A percentile compares a stretch with the other conserved stretches of the same genome.
Conservation (phyloP, 2,329 filamentous ascomycete genomes). For the Fusarium sororula region DNA sequence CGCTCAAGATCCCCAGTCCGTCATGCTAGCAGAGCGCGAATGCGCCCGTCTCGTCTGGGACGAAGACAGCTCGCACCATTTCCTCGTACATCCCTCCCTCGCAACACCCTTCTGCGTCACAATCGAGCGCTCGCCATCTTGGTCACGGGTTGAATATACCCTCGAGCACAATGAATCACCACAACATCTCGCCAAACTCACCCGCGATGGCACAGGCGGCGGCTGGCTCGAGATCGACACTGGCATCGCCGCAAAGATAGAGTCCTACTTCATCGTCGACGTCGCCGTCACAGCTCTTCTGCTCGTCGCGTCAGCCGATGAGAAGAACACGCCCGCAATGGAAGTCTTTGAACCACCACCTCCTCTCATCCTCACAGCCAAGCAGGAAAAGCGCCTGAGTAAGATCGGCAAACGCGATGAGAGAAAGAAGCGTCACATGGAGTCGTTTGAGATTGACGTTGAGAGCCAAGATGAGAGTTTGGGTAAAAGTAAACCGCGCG, state of each 20-base stretch:
- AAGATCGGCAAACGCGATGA: slow-evolving; percentile 45
- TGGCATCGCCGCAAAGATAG: slow-evolving; percentile 65
- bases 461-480: slow-evolving; percentile 67
- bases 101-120: slow-evolving; percentile 71
- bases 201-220: slow-evolving; percentile 66
- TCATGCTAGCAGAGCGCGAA: slow-evolving; percentile 72
- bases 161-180: slow-evolving; percentile 72
- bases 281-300: slow-evolving; percentile 69
- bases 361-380: slow-evolving; percentile 35
- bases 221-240: slow-evolving; percentile 72
- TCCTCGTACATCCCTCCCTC: slow-evolving; percentile 70
- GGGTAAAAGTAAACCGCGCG: slow-evolving; percentile 49
- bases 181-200: slow-evolving; percentile 67
- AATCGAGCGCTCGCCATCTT: slow-evolving; percentile 66
- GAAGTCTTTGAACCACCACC: slow-evolving; percentile 71
- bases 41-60: slow-evolving; percentile 78
- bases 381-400: slow-evolving; percentile 43
- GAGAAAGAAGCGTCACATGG: slow-evolving; percentile 53
- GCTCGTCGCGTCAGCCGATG: slow-evolving; percentile 67
- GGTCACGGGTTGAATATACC: slow-evolving; percentile 70
- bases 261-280: slow-evolving; percentile 69
- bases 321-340: slow-evolving; percentile 54
- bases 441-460: slow-evolving; percentile 68
- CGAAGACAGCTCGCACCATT: slow-evolving; percentile 66
- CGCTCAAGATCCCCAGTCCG: slow-evolving; percentile 65